A percentile compares a stretch with the other conserved stretches of the same genome.
Conservation (phyloP, 2,329 filamentous ascomycete species). For the Colletotrichum viniferum region DNA sequence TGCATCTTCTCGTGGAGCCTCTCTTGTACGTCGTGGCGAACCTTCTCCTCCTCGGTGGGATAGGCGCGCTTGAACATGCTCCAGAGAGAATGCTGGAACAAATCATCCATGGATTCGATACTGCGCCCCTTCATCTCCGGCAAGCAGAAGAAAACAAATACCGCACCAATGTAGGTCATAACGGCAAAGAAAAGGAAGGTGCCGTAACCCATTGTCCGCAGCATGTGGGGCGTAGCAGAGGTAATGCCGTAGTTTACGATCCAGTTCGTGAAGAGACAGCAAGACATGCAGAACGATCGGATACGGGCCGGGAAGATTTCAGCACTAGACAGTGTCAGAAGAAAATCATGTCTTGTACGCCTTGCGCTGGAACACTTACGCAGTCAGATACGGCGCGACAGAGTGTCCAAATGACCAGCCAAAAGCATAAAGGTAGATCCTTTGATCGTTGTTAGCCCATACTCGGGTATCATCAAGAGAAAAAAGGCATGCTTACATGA, state of each 20-base stretch:
- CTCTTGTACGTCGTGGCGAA: conserved; percentile 3
- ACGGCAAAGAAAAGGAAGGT: conserved; percentile 20
- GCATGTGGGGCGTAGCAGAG: conserved; percentile 29
- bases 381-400: conserved; percentile 25
- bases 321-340: neutral
- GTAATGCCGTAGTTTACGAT: conserved; percentile 34
- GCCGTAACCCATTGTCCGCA: conserved; percentile 16
- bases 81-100: conserved; percentile 46
- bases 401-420: conserved; percentile 29
- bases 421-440: conserved; percentile 35
- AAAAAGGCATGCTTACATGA: conserved; percentile 28
- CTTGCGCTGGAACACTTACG: neutral
- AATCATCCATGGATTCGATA: conserved; percentile 53
- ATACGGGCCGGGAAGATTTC: conserved; percentile 35
- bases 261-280: conserved; percentile 32
- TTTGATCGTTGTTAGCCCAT: neutral
- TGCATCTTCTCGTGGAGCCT: neutral
- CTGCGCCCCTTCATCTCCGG: conserved; percentile 55
- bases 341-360: rapidly evolving
- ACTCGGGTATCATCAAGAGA: conserved; percentile 20
- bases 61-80: conserved; percentile 45
- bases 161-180: conserved; percentile 10
- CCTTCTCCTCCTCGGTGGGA: conserved; percentile 51
- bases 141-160: conserved; percentile 51
- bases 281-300: conserved; percentile 29